Evolutionary conservation across 2,329 filamentous ascomycete species (phyloP), one percentile per base, ranked within the genome.

Genomic region (Clathrospora elynae): DNA sequence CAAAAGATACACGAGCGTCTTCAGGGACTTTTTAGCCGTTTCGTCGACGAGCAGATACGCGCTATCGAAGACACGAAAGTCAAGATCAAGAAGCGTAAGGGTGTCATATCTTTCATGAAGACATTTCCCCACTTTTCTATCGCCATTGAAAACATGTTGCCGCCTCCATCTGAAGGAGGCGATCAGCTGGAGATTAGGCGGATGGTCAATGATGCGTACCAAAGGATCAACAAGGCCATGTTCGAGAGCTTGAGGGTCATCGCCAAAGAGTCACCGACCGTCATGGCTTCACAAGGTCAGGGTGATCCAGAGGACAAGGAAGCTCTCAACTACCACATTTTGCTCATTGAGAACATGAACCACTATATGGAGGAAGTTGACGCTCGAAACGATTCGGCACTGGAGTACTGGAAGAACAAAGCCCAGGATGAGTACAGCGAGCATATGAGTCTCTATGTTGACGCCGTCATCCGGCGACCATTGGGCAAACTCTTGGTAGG

Each of bases 331-430:
- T 96, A 95, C 73, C 91, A 97, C 71, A 96, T 99, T 61, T 79
- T 97, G 22, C 79, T 97, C 39, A 97, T 99, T 57, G 92, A 99
- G 71, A 99, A 99, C 70, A 96, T 96, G 90, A 95, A 96, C 65
- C 90, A 96, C 71, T 97, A 95, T 72, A 77, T 93, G 8, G 91
- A 97, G 67, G 91, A 96, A 69, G 87, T 95, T 6, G 89, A 95
- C 55, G 75, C 86, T 11, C 80, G 83, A 12, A 79, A 81, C 24
- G 83, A 93, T 50, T 80, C 87, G 6, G 83, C 95, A 1, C 79
- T 97, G 4, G 84, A 88, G 47, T 84, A 88, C 56, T 96, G 91
- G 88, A 87, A 85, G 62, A 82, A 85, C 25, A 85, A 86, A 43
- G 93, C 92, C 1, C 76, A 81, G 20, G 78, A 83, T 31, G 90